phyloP scores from a whole-genome alignment of 139 green algal species.

The Volvox reticuliferus region DNA sequence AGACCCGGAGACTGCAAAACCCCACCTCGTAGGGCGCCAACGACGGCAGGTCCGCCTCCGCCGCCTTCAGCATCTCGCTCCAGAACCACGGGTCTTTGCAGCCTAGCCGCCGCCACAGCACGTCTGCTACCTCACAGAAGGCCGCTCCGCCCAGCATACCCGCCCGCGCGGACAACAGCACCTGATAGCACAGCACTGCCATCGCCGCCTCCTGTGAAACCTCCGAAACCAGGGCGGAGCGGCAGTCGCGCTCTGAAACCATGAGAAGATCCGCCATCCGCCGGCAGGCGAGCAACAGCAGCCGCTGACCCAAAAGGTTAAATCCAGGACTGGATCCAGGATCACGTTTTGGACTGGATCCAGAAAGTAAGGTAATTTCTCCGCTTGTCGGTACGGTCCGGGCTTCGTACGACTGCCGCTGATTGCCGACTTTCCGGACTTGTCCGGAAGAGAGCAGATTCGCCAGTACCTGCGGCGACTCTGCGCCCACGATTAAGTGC shows the following conservation, averaged over 20 bases:
- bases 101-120: neutral
- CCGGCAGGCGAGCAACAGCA: conserved; percentile 6
- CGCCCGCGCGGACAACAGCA: neutral
- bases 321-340: no score
- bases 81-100: conserved; percentile 11
- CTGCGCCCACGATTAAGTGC: neutral
- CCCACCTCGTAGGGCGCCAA: neutral
- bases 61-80: neutral
- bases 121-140: neutral
- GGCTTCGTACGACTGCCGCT: no score
- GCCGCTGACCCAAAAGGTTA: conserved; percentile 10
- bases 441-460: no score
- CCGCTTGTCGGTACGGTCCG: no score
- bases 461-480: neutral
- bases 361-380: no score
- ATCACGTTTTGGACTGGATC: no score
- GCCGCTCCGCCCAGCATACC: neutral
- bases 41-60: neutral
- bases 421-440: no score
- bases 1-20: no score
- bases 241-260: no score
- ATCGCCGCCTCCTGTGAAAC: neutral
- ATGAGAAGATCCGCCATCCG: neutral
- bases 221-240: no score
- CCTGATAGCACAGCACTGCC: neutral